Evolutionary conservation across 164 flowering plant species (phyloP).

Genomic region (Umbilicus rupestris): DNA sequence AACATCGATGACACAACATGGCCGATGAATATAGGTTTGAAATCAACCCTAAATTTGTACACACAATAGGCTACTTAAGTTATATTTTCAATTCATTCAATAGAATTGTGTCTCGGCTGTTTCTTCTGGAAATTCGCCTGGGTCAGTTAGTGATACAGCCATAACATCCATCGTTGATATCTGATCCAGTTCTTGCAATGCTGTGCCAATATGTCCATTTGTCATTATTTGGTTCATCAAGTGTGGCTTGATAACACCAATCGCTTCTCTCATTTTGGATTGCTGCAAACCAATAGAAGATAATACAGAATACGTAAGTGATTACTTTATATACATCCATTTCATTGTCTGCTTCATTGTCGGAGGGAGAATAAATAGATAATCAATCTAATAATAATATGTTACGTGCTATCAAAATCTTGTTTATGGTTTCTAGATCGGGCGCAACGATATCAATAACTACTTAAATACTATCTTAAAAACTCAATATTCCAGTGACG

Average conservation of each 20-base stretch:
- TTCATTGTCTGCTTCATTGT: neutral
- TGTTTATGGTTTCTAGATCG: neutral
- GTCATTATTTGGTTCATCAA: neutral
- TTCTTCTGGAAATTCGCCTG: neutral
- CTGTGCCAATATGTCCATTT: conserved; percentile 1
- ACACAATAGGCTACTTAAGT: neutral
- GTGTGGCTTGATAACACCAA: conserved; percentile 3
- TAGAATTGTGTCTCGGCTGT: neutral
- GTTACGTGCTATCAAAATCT: neutral
- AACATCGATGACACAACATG: neutral
- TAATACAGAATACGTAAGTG: neutral
- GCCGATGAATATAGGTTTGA: neutral
- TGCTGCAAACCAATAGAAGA: conserved; percentile 1
- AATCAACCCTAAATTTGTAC: neutral
- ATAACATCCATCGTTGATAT: conserved; percentile 6
- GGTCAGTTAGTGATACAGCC: neutral
- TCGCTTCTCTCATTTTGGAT: conserved; percentile 6
- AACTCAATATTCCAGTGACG: neutral
- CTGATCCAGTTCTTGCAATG: conserved; percentile 8
- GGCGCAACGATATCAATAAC: neutral
- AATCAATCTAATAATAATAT: neutral
- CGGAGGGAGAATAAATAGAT: neutral
- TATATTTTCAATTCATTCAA: neutral
- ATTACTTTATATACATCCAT: neutral
- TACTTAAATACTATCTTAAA: neutral